These are phyloP conservation scores for Vachellia pachyceras DNA, from an alignment of 306 rosid species.

Conservation along the genomic window DNA sequence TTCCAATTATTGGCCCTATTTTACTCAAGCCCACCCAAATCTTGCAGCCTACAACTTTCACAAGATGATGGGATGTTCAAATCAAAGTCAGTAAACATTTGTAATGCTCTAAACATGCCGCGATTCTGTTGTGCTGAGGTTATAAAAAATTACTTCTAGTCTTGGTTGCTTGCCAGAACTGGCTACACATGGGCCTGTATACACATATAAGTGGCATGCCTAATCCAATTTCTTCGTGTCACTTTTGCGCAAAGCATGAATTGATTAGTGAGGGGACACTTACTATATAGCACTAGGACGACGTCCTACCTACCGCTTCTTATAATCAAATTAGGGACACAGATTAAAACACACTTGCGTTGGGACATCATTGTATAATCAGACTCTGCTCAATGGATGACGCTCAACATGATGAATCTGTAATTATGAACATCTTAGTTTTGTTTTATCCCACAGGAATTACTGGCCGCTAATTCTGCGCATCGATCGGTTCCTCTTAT, in stretches of 20 bases:
- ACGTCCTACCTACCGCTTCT: conserved; percentile 36
- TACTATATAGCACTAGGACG: conserved; percentile 4
- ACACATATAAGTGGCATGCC: background rate
- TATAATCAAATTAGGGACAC: conserved; percentile 11
- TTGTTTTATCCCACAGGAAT: background rate
- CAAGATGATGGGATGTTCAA: conserved; percentile 34
- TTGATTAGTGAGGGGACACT: background rate
- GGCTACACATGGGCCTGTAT: background rate
- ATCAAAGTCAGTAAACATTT: conserved; percentile 41
- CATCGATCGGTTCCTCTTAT: background rate
- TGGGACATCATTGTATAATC: background rate
- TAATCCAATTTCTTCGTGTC: background rate
- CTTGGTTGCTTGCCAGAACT: conserved; percentile 11
- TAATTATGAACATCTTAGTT: background rate
- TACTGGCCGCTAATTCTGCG: background rate
- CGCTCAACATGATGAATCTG: background rate
- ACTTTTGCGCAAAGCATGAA: conserved; percentile 2
- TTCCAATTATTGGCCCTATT: background rate
- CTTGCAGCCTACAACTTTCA: background rate
- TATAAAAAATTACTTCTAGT: background rate
- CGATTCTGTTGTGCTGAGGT: conserved; percentile 3
- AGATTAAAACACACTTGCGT: background rate
- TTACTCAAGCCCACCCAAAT: background rate
- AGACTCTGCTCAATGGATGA: background rate
- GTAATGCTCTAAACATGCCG: conserved; percentile 5